Conservation (phyloP, 371 early-diverging fungal genomes). For the Mucor racemosus region DNA sequence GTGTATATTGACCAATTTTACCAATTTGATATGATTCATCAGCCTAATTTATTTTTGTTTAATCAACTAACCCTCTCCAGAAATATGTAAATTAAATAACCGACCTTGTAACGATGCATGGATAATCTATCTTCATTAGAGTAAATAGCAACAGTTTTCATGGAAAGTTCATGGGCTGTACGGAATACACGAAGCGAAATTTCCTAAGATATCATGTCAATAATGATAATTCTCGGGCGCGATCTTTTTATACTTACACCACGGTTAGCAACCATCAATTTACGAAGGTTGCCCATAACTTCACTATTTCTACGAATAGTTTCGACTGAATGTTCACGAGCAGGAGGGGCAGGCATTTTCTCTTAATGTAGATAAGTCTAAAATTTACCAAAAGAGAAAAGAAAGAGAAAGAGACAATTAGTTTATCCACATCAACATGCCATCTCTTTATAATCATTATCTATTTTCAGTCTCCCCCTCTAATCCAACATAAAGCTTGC, state of each 20-base stretch:
- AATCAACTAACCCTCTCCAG: background rate
- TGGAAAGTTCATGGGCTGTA: constrained; percentile 88
- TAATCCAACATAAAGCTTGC: background rate
- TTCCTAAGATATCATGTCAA: constrained; percentile 54
- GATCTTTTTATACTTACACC: constrained; percentile 51
- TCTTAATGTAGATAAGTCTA: background rate
- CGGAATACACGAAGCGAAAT: constrained; percentile 92
- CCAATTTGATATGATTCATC: constrained; percentile 94
- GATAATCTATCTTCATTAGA: constrained; percentile 88
- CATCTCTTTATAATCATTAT: background rate
- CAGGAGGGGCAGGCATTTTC: constrained; percentile 16
- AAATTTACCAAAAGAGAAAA: background rate
- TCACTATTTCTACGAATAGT: constrained; percentile 59
- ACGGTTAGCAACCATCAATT: constrained; percentile 67
- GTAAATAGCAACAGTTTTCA: constrained; percentile 88
- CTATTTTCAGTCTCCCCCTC: background rate
- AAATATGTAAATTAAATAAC: background rate
- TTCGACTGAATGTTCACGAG: constrained; percentile 60
- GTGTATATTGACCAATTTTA: constrained; percentile 74
- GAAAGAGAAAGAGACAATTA: constrained; percentile 3
- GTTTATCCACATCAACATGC: constrained; percentile 3
- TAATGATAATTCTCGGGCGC: background rate
- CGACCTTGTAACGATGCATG: constrained; percentile 90
- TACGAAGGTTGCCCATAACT: constrained; percentile 51
- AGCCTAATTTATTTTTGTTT: constrained; percentile 55